Conservation (phyloP, 1,284 basidiomycete genomes). For the Ustilago tritici region DNA sequence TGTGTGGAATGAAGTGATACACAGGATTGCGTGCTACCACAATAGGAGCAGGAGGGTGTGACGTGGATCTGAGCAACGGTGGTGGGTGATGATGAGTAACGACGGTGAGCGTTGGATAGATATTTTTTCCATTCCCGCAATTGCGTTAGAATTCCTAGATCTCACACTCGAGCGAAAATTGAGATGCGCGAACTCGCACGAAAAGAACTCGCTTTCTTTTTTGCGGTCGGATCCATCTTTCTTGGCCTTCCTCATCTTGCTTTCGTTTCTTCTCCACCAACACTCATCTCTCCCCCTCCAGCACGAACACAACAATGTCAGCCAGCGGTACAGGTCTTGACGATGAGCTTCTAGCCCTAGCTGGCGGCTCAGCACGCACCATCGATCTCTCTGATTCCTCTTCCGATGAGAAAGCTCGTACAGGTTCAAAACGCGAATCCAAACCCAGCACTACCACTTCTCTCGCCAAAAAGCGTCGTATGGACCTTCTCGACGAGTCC, state of each 20-base stretch:
- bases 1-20: too few relatives aligned
- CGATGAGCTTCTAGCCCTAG: slow-evolving; percentile 78
- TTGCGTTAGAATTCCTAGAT: too few relatives aligned
- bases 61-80: too few relatives aligned
- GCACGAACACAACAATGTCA: slow-evolving; percentile 29
- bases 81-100: too few relatives aligned
- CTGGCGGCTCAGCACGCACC: slow-evolving; percentile 75
- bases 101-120: too few relatives aligned
- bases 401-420: slow-evolving; percentile 66
- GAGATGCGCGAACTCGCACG: too few relatives aligned
- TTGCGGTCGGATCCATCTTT: background rate
- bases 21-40: too few relatives aligned
- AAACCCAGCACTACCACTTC: slow-evolving; percentile 9
- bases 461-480: slow-evolving; percentile 45
- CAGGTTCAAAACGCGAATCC: slow-evolving; percentile 55
- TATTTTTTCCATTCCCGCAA: too few relatives aligned
- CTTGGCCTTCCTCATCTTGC: background rate
- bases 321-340: slow-evolving; percentile 71
- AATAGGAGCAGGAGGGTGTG: too few relatives aligned
- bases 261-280: background rate
- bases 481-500: slow-evolving; percentile 62
- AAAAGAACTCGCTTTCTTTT: too few relatives aligned
- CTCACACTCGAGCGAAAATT: too few relatives aligned
- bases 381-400: slow-evolving; percentile 73
- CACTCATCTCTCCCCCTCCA: background rate